Base-by-base conservation (phyloP, 495 filamentous ascomycete genomes). In the Xylaria acuta region DNA sequence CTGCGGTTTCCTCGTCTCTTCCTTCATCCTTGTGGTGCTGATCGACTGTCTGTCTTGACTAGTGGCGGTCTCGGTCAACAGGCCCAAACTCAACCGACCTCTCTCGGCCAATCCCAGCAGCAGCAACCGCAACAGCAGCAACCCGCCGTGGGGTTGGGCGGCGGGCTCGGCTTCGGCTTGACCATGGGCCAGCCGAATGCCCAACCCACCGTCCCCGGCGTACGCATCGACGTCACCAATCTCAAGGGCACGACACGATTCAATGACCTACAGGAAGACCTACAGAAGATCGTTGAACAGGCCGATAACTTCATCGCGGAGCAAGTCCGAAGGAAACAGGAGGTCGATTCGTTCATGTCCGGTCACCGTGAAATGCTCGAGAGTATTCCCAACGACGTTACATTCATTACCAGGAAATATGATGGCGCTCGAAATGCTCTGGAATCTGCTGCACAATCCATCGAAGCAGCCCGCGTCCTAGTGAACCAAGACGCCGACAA, bases 211-310 rank as follows among this genome's bases (percentile, higher is more conserved):
- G 84, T 90, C 8, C 88, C 92, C 8, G 93, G 94, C 8, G 93
- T 94, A 22, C 90, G 91, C 66, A 90, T 97, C 45, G 92, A 94
- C 80, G 78, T 92, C 38, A 88, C 86, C 79, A 91, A 93, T 77
- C 84, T 98, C 30, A 87, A 92, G 14, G 88, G 92, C 6, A 97
- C 94, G 0, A 97, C 96, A 9, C 92, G 96, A 68, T 97, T 94
- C 83, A 90, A 91, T 79, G 95, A 97, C 82, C 90, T 97, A 49
- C 88, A 93, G 54, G 92, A 95, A 74, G 88, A 92, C 45, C 83
- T 98, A n/a, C 93, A 97, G 73, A 87, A 88, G 60, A 79, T 92
- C 58, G 91, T 99, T 54, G 88, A 92, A 64, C 77, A 79, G 16
- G 88, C 97, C 72, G 95, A 99, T 79, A 85, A 86, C 25, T 86